Evolutionary conservation across 2,329 filamentous ascomycete species (phyloP).

Genomic region (Penicillium polonicum): DNA sequence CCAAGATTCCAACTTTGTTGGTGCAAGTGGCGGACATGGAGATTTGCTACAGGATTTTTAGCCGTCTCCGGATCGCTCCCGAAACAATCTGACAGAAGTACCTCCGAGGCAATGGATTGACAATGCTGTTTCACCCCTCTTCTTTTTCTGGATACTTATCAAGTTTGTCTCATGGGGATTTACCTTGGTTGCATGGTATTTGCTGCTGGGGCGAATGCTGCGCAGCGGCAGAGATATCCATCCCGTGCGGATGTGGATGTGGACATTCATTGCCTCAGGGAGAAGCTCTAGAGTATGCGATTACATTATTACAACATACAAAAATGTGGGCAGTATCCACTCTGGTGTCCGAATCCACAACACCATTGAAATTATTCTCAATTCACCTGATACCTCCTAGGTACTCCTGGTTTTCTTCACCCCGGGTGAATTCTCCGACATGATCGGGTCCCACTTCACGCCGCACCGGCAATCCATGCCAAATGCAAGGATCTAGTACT

Average conservation of each 20-base stretch:
- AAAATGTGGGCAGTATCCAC: slow-evolving; percentile 8
- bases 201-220: too few relatives aligned
- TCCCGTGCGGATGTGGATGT: slow-evolving; percentile 17
- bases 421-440: slow-evolving; percentile 9
- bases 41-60: slow-evolving; percentile 11
- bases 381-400: background rate
- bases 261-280: slow-evolving; percentile 7
- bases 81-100: slow-evolving; percentile 7
- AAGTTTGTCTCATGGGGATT: background rate
- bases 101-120: background rate
- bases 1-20: background rate
- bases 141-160: background rate
- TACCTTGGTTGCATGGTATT: background rate
- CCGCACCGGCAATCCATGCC: background rate
- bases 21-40: slow-evolving; percentile 1
- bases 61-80: background rate
- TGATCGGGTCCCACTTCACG: background rate
- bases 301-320: background rate
- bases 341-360: slow-evolving; percentile 7
- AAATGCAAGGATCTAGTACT: background rate
- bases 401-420: background rate
- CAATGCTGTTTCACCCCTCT: background rate
- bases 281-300: background rate
- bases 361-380: slow-evolving; percentile 4
- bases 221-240: slow-evolving; percentile 15